Percentiles rank a stretch among this genome's conserved stretches.
phyloP scores from a whole-genome alignment of 208 protist species.

The Porcisia hertigi region DNA sequence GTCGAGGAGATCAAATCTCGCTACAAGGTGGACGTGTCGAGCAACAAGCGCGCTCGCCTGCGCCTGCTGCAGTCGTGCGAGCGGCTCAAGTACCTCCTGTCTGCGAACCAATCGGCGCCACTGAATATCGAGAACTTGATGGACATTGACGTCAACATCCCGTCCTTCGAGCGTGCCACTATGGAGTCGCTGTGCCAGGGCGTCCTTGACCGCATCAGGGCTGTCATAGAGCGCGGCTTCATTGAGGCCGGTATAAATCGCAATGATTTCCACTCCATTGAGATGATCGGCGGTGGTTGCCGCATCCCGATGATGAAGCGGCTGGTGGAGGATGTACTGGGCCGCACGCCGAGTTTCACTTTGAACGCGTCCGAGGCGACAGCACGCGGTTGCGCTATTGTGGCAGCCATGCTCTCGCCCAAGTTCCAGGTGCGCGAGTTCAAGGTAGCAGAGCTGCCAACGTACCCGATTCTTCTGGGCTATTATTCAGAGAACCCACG shows the following conservation, averaged over 20 bases:
- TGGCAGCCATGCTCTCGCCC: slow-evolving; percentile 88
- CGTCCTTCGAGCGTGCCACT: slow-evolving; percentile 71
- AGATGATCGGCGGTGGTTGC: slow-evolving; percentile 92
- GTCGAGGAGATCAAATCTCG: slow-evolving; percentile 72
- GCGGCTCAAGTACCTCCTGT: slow-evolving; percentile 91
- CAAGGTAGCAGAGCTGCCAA: slow-evolving; percentile 73
- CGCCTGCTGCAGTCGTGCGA: slow-evolving; percentile 87
- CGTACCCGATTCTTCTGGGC: slow-evolving; percentile 80
- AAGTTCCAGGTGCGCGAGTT: slow-evolving; percentile 91
- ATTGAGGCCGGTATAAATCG: slow-evolving; percentile 42
- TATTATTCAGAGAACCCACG: slow-evolving; percentile 71
- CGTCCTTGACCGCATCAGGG: slow-evolving; percentile 55
- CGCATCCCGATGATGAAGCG: slow-evolving; percentile 89
- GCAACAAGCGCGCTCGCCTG: slow-evolving; percentile 79
- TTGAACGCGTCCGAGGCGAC: slow-evolving; percentile 91
- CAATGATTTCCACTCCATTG: slow-evolving; percentile 78
- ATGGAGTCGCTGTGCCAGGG: slow-evolving; percentile 63
- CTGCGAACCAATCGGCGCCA: slow-evolving; percentile 78
- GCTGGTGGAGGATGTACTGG: slow-evolving; percentile 67
- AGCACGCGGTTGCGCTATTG: slow-evolving; percentile 82
- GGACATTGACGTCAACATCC: slow-evolving; percentile 91
- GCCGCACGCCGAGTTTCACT: slow-evolving; percentile 72
- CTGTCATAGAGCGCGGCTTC: slow-evolving; percentile 63
- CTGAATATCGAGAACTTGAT: slow-evolving; percentile 92
- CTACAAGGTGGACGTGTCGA: slow-evolving; percentile 88